Conservation (phyloP, 2,329 filamentous ascomycete genomes). For the Aureobasidium sp. region DNA sequence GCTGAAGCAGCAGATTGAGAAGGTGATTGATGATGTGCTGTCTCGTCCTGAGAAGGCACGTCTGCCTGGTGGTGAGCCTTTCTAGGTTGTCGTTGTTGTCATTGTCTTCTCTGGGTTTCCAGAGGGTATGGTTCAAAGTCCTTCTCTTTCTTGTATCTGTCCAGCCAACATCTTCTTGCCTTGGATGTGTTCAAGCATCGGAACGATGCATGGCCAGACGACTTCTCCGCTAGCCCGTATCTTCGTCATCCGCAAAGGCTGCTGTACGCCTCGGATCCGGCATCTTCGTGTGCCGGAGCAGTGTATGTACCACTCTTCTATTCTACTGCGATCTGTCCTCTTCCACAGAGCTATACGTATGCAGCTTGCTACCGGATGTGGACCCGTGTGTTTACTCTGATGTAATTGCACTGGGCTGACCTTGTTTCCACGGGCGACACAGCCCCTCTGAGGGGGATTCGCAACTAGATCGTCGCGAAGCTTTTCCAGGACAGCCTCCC, state of each 20-base stretch:
- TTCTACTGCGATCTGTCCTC: neutral
- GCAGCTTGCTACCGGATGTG: neutral
- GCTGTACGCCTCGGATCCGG: neutral
- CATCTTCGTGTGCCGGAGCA: neutral
- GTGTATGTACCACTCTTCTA: neutral
- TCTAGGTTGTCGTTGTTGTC: slow-evolving; percentile 6
- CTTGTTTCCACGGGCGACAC: slow-evolving; percentile 3
- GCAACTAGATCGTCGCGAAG: slow-evolving; percentile 6
- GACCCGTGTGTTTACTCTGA: slow-evolving; percentile 6
- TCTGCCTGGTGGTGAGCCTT: slow-evolving; percentile 29
- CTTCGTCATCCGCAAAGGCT: neutral
- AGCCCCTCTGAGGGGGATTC: slow-evolving; percentile 9
- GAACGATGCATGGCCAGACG: neutral
- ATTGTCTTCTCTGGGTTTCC: neutral
- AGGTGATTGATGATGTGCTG: slow-evolving; percentile 35
- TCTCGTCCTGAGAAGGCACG: slow-evolving; percentile 34
- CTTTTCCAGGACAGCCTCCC: neutral
- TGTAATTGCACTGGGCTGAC: neutral
- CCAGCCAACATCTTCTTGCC: neutral
- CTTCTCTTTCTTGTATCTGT: neutral
- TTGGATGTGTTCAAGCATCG: neutral
- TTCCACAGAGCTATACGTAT: neutral
- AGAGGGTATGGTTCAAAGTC: neutral
- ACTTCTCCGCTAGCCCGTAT: neutral
- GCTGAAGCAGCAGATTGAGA: slow-evolving; percentile 33